Evolutionary conservation across 2,329 filamentous ascomycete genomes (phyloP).

Genomic region (Grosmannia serpens): DNA sequence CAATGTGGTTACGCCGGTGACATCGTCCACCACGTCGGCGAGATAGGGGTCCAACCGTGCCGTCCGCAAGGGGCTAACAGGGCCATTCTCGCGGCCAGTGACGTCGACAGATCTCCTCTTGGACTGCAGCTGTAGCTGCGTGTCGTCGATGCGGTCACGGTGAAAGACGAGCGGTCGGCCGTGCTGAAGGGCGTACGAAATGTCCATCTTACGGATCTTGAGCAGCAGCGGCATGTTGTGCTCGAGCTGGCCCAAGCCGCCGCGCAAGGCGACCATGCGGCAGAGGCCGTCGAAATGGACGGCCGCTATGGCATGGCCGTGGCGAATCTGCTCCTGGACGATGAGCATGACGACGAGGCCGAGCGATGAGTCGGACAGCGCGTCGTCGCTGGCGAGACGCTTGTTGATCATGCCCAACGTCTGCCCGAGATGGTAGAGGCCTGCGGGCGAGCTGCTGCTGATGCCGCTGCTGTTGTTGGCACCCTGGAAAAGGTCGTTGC

Average conservation of each 20-base stretch:
- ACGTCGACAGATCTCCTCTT: not conserved
- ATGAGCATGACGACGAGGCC: constrained; percentile 16
- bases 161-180: constrained; percentile 6
- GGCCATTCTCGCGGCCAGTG: not conserved
- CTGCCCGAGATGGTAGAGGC: constrained; percentile 14
- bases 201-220: constrained; percentile 15
- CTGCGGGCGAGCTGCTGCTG: not conserved
- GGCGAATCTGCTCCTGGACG: constrained; percentile 16
- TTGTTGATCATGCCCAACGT: constrained; percentile 14
- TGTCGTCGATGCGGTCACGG: not conserved
- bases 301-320: constrained; percentile 4
- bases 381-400: constrained; percentile 12
- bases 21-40: not conserved
- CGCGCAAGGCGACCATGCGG: constrained; percentile 24
- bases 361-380: constrained; percentile 16
- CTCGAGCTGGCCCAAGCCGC: constrained; percentile 12
- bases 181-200: constrained; percentile 6
- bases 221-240: constrained; percentile 10
- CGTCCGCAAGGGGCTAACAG: not conserved
- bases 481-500: constrained; percentile 12
- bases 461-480: not conserved
- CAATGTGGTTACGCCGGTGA: not conserved
- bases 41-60: not conserved
- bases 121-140: not conserved
- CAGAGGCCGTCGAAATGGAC: constrained; percentile 24